Evolutionary conservation across 1,284 basidiomycete species (phyloP), one percentile per base, ranked within the genome.

Genomic region (Tilletia walkeri): DNA sequence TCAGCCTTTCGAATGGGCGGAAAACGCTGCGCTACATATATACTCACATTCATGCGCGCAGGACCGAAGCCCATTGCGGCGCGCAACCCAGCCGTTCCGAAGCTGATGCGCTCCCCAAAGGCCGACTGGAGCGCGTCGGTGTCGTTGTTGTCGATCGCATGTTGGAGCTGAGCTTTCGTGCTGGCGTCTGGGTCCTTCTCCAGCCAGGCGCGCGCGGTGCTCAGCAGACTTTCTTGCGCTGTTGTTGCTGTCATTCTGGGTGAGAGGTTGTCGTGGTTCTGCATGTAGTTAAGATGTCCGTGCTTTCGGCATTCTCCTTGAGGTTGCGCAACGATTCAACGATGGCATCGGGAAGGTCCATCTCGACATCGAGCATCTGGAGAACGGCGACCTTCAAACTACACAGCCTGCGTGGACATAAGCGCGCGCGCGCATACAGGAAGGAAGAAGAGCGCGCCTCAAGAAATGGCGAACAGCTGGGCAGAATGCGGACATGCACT

Each of bases 21-120:
- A 45, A 16, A 50, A 41, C 24, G 38, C 30, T 39, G 53, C 7
- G 38, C 3, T 14, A 14, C 24, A 30, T 14, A 14, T 2, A 30
- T 4, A 70, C 76, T 69, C 63, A 76, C 74, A 41, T 80, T 80
- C 79, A 80, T 80, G 54, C 76, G 77, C 65, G 70, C 74, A 2
- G 74, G 75, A 0, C 79, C 79, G 6, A 76, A 70, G 5, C 79
- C 79, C 78, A 79, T 77, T 34, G 78, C 56, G 20, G 78, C 79
- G 1, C 79, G 67, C 16, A 80, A 69, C 20, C 79, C 79, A 12
- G 79, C 79, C 0, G 79, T 80, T 41, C 79, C 79, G 65, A 80
- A 80, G 36, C 72, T 73, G 49, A 80, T 73, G 16, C 79, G 69
- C 4, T 75, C 75, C 30, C 67, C 72, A 67, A 80, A 80, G 71